Evolutionary conservation across 2,329 filamentous ascomycete genomes (phyloP).

Genomic region (Aspergillus phoenicis): DNA sequence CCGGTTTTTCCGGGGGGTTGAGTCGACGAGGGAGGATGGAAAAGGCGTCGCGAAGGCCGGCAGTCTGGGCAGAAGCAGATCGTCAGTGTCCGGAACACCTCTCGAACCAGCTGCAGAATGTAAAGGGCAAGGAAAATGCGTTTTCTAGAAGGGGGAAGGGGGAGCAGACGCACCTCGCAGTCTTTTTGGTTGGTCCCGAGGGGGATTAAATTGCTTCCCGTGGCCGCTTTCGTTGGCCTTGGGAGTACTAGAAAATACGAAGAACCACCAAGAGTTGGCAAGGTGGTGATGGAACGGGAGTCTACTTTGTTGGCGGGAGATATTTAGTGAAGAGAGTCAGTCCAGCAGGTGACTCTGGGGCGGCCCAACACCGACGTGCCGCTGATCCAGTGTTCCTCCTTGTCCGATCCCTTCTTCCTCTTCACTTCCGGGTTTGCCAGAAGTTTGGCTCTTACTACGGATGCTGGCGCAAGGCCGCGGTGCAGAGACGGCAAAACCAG

Average conservation of each 20-base stretch:
- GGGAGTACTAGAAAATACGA: constrained; percentile 10
- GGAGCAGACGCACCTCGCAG: constrained; percentile 22
- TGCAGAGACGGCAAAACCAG: neutral
- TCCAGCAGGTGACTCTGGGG: constrained; percentile 6
- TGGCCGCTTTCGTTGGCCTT: constrained; percentile 6
- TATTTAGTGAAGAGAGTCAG: constrained; percentile 5
- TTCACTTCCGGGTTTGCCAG: neutral
- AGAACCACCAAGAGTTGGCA: constrained; percentile 16
- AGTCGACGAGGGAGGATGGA: constrained; percentile 12
- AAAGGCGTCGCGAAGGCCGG: constrained; percentile 13
- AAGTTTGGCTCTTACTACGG: constrained; percentile 20
- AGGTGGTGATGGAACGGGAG: constrained; percentile 9
- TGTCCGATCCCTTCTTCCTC: neutral
- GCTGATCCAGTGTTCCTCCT: neutral
- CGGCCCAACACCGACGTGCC: neutral
- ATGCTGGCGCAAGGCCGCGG: constrained; percentile 6
- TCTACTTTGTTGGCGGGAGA: constrained; percentile 11
- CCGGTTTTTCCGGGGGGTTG: constrained; percentile 36
- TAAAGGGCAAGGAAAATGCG: neutral
- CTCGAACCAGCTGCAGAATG: neutral
- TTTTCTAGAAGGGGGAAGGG: neutral
- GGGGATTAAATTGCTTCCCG: neutral
- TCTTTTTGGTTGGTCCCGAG: neutral
- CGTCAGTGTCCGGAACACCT: constrained; percentile 1
- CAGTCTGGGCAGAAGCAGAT: constrained; percentile 19